Evolutionary conservation across 305 asterid genomes (phyloP).

Genomic region (Solanum chacoense): DNA sequence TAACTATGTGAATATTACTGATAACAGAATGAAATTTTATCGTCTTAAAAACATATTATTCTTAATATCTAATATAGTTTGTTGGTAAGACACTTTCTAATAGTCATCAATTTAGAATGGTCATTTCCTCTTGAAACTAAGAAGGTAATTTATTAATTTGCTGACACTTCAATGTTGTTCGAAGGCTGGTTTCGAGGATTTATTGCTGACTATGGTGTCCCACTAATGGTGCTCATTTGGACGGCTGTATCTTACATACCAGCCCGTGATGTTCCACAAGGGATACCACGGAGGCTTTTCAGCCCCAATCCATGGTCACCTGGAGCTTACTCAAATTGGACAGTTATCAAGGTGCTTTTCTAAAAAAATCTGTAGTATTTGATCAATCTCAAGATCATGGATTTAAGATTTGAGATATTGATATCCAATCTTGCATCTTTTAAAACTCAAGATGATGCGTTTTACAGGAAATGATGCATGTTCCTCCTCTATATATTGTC

Average conservation of each 20-base stretch:
- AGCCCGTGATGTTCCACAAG: conserved; percentile 50
- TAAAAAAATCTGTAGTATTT: not conserved
- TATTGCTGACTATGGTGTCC: conserved; percentile 93
- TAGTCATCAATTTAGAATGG: not conserved
- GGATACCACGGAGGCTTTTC: conserved; percentile 80
- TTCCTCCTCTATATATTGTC: conserved; percentile 67
- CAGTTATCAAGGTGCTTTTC: conserved; percentile 67
- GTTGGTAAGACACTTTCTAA: not conserved
- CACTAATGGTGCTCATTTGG: conserved; percentile 88
- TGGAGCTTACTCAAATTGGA: conserved; percentile 93
- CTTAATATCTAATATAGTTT: not conserved
- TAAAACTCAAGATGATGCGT: not conserved
- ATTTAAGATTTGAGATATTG: not conserved
- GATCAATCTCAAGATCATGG: not conserved
- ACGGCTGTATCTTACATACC: conserved; percentile 87
- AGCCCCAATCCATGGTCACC: conserved; percentile 98
- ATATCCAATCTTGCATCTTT: not conserved
- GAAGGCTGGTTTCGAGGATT: conserved; percentile 87
- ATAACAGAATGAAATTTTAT: not conserved
- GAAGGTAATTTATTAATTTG: not conserved
- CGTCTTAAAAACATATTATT: not conserved
- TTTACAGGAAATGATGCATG: conserved; percentile 77
- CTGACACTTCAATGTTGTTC: conserved; percentile 12
- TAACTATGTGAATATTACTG: not conserved
- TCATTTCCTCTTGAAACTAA: not conserved